phyloP scores from a whole-genome alignment of 202 grass and related monocot genomes.

The Eragrostis tef region DNA sequence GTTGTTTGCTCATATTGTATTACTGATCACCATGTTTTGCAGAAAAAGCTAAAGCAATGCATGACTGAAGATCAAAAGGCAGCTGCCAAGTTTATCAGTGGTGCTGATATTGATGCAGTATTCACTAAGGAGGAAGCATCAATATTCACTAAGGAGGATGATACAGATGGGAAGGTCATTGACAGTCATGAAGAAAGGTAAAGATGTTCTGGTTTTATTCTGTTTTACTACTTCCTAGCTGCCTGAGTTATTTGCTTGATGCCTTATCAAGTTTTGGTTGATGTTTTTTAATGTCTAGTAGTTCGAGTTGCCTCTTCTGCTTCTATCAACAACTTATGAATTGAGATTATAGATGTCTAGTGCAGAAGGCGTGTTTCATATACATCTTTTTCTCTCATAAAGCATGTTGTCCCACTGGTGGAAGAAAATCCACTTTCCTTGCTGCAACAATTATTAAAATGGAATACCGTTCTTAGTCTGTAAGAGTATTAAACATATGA shows the following conservation, averaged over 20 bases:
- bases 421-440: background rate
- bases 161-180: background rate
- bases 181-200: conserved; percentile 21
- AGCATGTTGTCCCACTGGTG: background rate
- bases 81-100: conserved; percentile 20
- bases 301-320: background rate
- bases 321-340: background rate
- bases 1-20: conserved; percentile 2
- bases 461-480: background rate
- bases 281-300: background rate
- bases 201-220: background rate
- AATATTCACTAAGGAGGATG: background rate
- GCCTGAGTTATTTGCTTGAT: too few species aligned
- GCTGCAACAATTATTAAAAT: background rate
- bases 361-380: conserved; percentile 2
- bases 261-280: background rate
- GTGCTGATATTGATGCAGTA: conserved; percentile 47
- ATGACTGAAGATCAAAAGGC: conserved; percentile 42
- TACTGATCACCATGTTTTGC: conserved; percentile 13
- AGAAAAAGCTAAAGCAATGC: conserved; percentile 48
- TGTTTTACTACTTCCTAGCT: conserved; percentile 8
- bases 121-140: conserved; percentile 21
- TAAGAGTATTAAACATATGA: too few species aligned
- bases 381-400: background rate
- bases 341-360: background rate